These are phyloP conservation scores for Trifolium dubium DNA, from an alignment of 306 rosid genomes.

Conservation along the genomic window DNA sequence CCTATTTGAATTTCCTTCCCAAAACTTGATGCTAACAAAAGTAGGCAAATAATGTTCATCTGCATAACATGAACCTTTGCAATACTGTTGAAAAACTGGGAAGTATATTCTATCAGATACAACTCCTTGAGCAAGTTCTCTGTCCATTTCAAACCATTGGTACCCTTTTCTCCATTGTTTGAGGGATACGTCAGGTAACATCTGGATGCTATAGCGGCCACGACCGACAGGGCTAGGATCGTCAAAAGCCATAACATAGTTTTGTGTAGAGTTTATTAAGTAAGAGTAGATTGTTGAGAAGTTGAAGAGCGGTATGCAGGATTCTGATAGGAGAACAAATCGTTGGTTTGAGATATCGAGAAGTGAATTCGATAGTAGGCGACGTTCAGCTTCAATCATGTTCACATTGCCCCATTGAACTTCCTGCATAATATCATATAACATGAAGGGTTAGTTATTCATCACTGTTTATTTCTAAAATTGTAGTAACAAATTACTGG, in stretches of 20 bases:
- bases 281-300: slow-evolving; percentile 72
- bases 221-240: slow-evolving; percentile 71
- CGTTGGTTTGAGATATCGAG: slow-evolving; percentile 81
- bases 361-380: slow-evolving; percentile 78
- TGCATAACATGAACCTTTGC: slow-evolving; percentile 63
- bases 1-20: slow-evolving; percentile 67
- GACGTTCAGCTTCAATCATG: slow-evolving; percentile 89
- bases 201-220: slow-evolving; percentile 59
- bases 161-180: slow-evolving; percentile 84
- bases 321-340: slow-evolving; percentile 74
- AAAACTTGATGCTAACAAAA: slow-evolving; percentile 53
- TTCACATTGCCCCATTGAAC: slow-evolving; percentile 80
- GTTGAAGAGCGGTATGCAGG: slow-evolving; percentile 87
- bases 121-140: slow-evolving; percentile 63
- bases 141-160: slow-evolving; percentile 84
- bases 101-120: slow-evolving; percentile 65
- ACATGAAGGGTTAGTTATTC: slow-evolving; percentile 8
- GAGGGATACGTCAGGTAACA: slow-evolving; percentile 59
- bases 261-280: slow-evolving; percentile 60
- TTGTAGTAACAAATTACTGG: slow-evolving; percentile 1
- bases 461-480: neutral
- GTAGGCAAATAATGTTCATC: slow-evolving; percentile 92
- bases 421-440: slow-evolving; percentile 49
- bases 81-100: slow-evolving; percentile 55
- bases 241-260: slow-evolving; percentile 61